phyloP scores from a whole-genome alignment of 1,284 basidiomycete species.

The Peniophora sp. region DNA sequence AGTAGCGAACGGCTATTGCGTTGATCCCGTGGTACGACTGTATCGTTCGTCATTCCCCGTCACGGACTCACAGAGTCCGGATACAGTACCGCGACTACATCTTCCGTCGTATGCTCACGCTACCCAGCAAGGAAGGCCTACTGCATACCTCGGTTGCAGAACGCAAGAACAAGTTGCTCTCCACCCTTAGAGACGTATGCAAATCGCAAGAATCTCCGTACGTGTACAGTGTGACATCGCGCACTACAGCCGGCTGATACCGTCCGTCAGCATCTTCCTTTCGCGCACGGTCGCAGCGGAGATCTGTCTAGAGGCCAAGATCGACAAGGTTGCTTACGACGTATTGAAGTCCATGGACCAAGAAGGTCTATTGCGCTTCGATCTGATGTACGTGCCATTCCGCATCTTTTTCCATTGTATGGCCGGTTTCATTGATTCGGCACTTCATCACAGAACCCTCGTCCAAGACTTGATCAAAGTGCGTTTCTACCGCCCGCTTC shows the following conservation, averaged over 20 bases:
- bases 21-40: constrained; percentile 49
- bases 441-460: constrained; percentile 29
- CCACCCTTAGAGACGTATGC: constrained; percentile 60
- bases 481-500: background rate
- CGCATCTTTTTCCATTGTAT: background rate
- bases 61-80: constrained; percentile 8
- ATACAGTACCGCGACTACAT: constrained; percentile 72
- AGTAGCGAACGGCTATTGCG: constrained; percentile 59
- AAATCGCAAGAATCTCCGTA: constrained; percentile 53
- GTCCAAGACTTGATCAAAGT: constrained; percentile 56
- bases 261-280: constrained; percentile 58
- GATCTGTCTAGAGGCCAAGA: constrained; percentile 68
- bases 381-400: constrained; percentile 35
- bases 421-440: background rate
- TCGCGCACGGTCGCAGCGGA: constrained; percentile 72
- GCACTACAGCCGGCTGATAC: too few relatives aligned
- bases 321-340: constrained; percentile 56
- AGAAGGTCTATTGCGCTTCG: constrained; percentile 52
- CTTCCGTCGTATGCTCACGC: constrained; percentile 66
- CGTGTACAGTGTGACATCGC: constrained; percentile 15
- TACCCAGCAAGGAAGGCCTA: too few relatives aligned
- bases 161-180: constrained; percentile 52
- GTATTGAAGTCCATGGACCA: constrained; percentile 60
- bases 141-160: constrained; percentile 12
- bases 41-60: constrained; percentile 3